Percentiles rank a stretch among this genome's conserved stretches.
Conservation (phyloP, 306 rosid genomes). For the Trifolium dubium region DNA sequence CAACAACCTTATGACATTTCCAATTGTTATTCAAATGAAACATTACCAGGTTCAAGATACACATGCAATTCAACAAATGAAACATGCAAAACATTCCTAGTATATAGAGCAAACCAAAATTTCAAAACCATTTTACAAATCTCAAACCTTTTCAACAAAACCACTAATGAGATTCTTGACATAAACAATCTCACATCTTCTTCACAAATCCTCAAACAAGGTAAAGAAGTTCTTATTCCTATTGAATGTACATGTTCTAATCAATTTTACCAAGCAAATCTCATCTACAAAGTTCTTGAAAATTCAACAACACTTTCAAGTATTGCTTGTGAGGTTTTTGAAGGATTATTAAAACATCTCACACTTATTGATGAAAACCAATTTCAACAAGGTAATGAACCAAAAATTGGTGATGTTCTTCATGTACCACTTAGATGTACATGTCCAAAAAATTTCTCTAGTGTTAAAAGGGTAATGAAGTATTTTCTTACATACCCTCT, state of each 20-base stretch:
- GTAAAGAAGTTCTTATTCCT: constrained; percentile 69
- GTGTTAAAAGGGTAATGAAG: constrained; percentile 42
- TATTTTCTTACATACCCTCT: constrained; percentile 71
- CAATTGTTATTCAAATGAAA: constrained; percentile 43
- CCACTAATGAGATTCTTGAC: constrained; percentile 37
- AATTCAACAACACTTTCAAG: constrained; percentile 42
- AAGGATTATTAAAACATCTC: constrained; percentile 58
- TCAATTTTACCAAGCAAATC: constrained; percentile 48
- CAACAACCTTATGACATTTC: constrained; percentile 51
- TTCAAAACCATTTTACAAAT: constrained; percentile 49
- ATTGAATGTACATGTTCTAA: constrained; percentile 56
- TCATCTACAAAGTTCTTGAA: constrained; percentile 44
- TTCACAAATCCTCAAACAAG: constrained; percentile 46
- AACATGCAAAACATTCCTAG: constrained; percentile 63
- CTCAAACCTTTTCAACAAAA: constrained; percentile 48
- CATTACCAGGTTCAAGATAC: constrained; percentile 53
- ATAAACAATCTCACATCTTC: constrained; percentile 50
- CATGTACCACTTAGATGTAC: constrained; percentile 62
- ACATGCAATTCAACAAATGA: constrained; percentile 50
- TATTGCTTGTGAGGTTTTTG: constrained; percentile 63
- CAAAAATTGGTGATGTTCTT: constrained; percentile 46
- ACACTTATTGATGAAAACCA: constrained; percentile 49
- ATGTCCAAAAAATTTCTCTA: constrained; percentile 52
- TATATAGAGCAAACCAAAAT: constrained; percentile 58
- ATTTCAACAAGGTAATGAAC: constrained; percentile 33